phyloP scores from a whole-genome alignment of 352 stramenopile species.

The Aphanomyces euteiches region DNA sequence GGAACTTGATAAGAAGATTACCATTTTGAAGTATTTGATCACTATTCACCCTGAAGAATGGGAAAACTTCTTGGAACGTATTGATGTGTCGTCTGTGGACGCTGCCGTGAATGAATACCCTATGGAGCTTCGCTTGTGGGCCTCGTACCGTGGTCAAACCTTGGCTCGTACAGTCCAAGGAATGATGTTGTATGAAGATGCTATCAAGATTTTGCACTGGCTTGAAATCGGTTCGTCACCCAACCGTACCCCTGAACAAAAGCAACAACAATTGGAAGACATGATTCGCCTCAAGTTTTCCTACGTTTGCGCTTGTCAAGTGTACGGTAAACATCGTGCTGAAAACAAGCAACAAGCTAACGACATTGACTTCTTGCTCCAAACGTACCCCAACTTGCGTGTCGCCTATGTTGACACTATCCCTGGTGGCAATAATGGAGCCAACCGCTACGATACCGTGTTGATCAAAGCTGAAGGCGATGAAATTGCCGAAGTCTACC shows the following conservation, averaged over 20 bases:
- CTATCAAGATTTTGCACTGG: conserved; percentile 85
- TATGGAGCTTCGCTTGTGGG: conserved; percentile 74
- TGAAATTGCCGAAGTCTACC: conserved; percentile 76
- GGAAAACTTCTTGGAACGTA: conserved; percentile 80
- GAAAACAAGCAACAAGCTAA: conserved; percentile 66
- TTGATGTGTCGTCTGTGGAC: conserved; percentile 67
- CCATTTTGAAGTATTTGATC: conserved; percentile 81
- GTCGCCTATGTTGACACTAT: conserved; percentile 83
- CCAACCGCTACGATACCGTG: conserved; percentile 61
- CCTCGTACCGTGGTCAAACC: conserved; percentile 76
- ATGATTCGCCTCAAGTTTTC: conserved; percentile 85
- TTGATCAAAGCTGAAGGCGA: conserved; percentile 75
- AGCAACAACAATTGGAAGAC: conserved; percentile 72
- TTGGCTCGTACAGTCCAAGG: conserved; percentile 72
- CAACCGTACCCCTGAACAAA: conserved; percentile 64
- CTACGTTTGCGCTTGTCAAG: conserved; percentile 81
- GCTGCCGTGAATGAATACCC: conserved; percentile 68
- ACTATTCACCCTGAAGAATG: conserved; percentile 82
- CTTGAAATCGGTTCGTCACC: conserved; percentile 72
- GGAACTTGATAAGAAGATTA: conserved; percentile 79
- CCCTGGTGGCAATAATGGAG: conserved; percentile 31
- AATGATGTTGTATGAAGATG: conserved; percentile 86
- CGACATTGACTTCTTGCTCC: conserved; percentile 79
- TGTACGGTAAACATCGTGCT: conserved; percentile 72
- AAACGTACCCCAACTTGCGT: conserved; percentile 76